Conservation (phyloP, 805 yeast genomes). For the Kregervanrija pseudodelftensis region DNA sequence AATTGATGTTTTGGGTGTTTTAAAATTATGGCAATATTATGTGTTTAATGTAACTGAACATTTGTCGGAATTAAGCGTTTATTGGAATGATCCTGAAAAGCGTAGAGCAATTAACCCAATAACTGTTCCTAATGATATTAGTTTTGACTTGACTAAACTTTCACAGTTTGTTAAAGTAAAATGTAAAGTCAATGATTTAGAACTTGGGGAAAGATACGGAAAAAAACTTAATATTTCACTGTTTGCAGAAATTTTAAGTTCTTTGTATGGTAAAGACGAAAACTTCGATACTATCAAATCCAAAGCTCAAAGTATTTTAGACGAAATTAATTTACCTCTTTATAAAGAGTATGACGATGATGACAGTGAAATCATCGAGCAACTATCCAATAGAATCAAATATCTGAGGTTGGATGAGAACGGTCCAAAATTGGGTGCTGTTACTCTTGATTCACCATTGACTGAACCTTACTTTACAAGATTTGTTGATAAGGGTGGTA, state of each 20-base stretch:
- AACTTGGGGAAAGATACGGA: constrained; percentile 40
- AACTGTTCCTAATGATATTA: constrained; percentile 36
- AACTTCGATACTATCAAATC: constrained; percentile 13
- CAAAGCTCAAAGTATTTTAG: constrained; percentile 48
- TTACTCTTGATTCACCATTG: constrained; percentile 52
- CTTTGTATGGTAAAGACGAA: constrained; percentile 26
- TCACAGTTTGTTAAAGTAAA: constrained; percentile 40
- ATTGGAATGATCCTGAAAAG: constrained; percentile 24
- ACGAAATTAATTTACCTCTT: constrained; percentile 69
- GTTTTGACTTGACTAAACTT: constrained; percentile 40
- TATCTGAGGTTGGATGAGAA: constrained; percentile 68
- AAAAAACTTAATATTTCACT: constrained; percentile 45
- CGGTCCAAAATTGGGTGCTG: constrained; percentile 76
- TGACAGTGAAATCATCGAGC: constrained; percentile 52
- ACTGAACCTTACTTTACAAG: constrained; percentile 87
- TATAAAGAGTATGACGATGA: constrained; percentile 77
- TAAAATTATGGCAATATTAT: constrained; percentile 85
- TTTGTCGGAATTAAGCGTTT: constrained; percentile 30
- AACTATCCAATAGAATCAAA: constrained; percentile 68
- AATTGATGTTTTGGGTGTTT: constrained; percentile 54
- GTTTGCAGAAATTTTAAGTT: constrained; percentile 46
- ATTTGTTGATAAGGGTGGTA: constrained; percentile 46
- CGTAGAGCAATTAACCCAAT: constrained; percentile 17
- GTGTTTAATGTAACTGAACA: constrained; percentile 51
- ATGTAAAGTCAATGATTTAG: constrained; percentile 35